A percentile compares a stretch with the other conserved stretches of the same genome.
Evolutionary conservation across 305 asterid genomes (phyloP).

Genomic region (Fraxinus ornus): DNA sequence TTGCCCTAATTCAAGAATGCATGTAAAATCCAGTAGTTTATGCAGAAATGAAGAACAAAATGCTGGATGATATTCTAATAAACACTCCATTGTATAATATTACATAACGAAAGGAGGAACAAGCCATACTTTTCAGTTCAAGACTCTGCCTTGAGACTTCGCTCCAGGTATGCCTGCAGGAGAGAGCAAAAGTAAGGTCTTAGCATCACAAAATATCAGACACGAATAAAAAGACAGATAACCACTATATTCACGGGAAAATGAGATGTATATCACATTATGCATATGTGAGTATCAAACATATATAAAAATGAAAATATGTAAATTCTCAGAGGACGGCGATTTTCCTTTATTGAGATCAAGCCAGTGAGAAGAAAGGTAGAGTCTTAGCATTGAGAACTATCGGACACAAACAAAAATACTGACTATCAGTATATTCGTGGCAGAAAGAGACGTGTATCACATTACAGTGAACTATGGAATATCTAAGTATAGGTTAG

Average conservation of each 20-base stretch:
- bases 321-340: neutral
- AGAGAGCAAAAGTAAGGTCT: conserved; percentile 9
- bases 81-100: conserved; percentile 3
- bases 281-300: neutral
- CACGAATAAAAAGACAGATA: neutral
- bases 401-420: neutral
- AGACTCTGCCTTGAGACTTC: conserved; percentile 55
- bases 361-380: neutral
- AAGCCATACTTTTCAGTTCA: conserved; percentile 22
- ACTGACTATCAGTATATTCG: neutral
- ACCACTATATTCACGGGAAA: neutral
- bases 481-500: neutral
- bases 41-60: conserved; percentile 16
- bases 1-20: conserved; percentile 22
- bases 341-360: neutral
- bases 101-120: conserved; percentile 14
- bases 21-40: conserved; percentile 22
- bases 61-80: conserved; percentile 23
- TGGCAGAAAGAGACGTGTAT: neutral
- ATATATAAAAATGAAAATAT: neutral
- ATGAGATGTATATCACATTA: neutral
- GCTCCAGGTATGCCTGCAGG: conserved; percentile 83
- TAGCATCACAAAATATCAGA: neutral
- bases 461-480: neutral
- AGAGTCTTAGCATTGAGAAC: neutral